These are phyloP conservation scores for Alnus rubra DNA, from an alignment of 306 rosid genomes.

Conservation along the genomic window DNA sequence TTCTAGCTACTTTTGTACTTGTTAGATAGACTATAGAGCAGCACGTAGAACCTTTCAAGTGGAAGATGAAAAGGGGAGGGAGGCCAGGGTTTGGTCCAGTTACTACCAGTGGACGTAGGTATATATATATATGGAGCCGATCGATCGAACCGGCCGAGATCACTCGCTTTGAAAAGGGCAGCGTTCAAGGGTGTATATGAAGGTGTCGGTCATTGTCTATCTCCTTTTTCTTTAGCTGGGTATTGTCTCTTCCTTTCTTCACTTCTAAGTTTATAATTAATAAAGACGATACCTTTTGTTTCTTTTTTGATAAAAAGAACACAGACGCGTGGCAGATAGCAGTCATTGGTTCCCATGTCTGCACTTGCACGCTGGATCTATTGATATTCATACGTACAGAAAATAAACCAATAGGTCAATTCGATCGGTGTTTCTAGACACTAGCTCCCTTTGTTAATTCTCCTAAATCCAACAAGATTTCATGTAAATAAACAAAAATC, in stretches of 20 bases:
- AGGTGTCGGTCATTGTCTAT: conserved; percentile 11
- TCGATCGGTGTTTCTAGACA: neutral
- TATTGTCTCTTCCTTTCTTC: conserved; percentile 35
- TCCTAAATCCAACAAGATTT: neutral
- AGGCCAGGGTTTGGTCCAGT: conserved; percentile 7
- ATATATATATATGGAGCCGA: neutral
- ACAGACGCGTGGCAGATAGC: neutral
- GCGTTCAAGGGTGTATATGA: neutral
- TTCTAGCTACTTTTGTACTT: neutral
- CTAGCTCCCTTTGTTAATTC: neutral
- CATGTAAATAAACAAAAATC: neutral
- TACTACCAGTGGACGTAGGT: conserved; percentile 40
- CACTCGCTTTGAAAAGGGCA: conserved; percentile 10
- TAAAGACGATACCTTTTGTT: neutral
- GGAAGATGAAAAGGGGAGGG: conserved; percentile 3
- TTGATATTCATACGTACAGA: neutral
- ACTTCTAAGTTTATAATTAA: neutral
- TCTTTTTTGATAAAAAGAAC: neutral
- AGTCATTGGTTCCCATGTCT: conserved; percentile 9
- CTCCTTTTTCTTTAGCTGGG: conserved; percentile 11
- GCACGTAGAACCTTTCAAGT: neutral
- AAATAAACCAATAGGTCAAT: neutral
- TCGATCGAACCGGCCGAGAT: neutral
- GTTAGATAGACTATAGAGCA: neutral
- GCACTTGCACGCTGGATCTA: neutral